A percentile compares a stretch with the other conserved stretches of the same genome.
Conservation (phyloP, 805 yeast species). For the Nakazawaea wyomingensis region DNA sequence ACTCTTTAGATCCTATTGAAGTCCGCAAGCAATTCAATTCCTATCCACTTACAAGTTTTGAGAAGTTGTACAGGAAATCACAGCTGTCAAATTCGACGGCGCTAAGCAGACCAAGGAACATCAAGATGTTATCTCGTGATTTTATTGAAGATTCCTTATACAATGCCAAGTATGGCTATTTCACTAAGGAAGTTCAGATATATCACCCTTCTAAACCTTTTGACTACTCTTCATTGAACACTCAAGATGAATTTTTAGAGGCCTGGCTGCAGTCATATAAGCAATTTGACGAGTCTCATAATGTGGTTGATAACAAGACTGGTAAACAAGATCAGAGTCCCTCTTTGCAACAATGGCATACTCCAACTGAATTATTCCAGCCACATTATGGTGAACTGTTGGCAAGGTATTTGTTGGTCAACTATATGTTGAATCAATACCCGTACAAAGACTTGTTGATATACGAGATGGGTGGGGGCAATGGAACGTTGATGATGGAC, state of each 20-base stretch:
- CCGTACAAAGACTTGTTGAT: conserved; percentile 70
- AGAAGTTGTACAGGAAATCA: conserved; percentile 26
- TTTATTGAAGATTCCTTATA: conserved; percentile 83
- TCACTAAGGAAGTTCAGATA: conserved; percentile 71
- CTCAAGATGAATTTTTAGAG: conserved; percentile 65
- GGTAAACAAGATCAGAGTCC: conserved; percentile 23
- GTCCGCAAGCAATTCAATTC: conserved; percentile 33
- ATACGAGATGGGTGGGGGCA: conserved; percentile 89
- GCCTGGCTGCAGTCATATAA: conserved; percentile 62
- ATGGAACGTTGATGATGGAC: conserved; percentile 79
- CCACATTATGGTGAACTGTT: conserved; percentile 84
- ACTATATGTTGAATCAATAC: conserved; percentile 61
- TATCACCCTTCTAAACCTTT: conserved; percentile 65
- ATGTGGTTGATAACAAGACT: conserved; percentile 11
- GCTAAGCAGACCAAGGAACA: conserved; percentile 47
- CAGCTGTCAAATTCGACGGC: conserved; percentile 18
- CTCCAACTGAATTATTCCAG: conserved; percentile 81
- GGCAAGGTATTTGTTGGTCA: conserved; percentile 71
- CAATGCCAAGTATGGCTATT: conserved; percentile 79
- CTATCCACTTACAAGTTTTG: conserved; percentile 37
- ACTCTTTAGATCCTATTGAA: conserved; percentile 26
- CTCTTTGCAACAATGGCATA: conserved; percentile 77
- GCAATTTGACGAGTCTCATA: conserved; percentile 37
- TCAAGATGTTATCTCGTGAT: conserved; percentile 71
- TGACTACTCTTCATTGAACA: conserved; percentile 49